Conservation (phyloP, 768 basidiomycete genomes). For the Neoboletus brunneissimus region DNA sequence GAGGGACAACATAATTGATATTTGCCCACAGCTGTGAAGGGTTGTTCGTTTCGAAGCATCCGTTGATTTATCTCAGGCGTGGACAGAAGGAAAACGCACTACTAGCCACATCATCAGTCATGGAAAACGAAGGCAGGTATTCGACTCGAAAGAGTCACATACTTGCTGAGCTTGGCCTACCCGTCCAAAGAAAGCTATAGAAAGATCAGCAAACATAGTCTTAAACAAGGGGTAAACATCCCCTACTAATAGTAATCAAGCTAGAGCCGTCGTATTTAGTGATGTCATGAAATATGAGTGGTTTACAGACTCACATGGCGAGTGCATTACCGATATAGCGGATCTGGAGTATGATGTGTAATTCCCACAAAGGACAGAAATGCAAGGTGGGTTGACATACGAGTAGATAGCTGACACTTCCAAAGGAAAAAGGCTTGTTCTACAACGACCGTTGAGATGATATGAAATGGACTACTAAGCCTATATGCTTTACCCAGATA, state of each 20-base stretch:
- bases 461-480: neutral
- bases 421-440: constrained; percentile 9
- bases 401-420: constrained; percentile 20
- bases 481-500: constrained; percentile 17
- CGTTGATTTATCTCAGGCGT: neutral
- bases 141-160: neutral
- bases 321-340: constrained; percentile 22
- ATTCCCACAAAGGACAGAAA: neutral
- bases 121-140: neutral
- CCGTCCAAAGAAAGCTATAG: constrained; percentile 15
- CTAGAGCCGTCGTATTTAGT: neutral
- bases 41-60: neutral
- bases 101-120: constrained; percentile 4
- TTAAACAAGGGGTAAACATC: rapidly evolving
- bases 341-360: constrained; percentile 6
- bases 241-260: constrained; percentile 13
- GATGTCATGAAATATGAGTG: neutral
- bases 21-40: neutral
- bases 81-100: neutral
- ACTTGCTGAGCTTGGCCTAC: constrained; percentile 7
- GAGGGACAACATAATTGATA: neutral
- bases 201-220: neutral
- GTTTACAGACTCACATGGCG: constrained; percentile 12
- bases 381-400: constrained; percentile 8
- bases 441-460: neutral